Percentiles rank a stretch among this genome's conserved stretches.
Conservation (phyloP, 2,329 filamentous ascomycete species). For the Lasiodiplodia citricola region DNA sequence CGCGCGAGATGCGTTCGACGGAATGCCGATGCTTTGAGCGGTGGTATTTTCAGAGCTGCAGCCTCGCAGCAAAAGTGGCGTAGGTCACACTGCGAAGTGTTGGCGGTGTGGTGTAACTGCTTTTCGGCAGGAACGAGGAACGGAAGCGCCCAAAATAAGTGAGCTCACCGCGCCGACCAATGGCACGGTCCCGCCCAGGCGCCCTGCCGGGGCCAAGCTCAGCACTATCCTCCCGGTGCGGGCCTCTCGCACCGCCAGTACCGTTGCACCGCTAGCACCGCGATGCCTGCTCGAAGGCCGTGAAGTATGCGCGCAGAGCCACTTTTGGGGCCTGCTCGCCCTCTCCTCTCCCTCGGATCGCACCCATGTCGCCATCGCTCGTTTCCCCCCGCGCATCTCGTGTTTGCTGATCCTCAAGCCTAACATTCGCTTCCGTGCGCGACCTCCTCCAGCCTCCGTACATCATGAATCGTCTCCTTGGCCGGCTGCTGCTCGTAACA, state of each 20-base stretch:
- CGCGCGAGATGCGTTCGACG: too few relatives aligned
- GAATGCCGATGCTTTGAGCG: background rate
- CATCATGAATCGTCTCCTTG: background rate
- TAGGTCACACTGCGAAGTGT: background rate
- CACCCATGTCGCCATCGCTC: constrained; percentile 14
- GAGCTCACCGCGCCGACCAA: background rate
- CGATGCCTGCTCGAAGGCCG: background rate
- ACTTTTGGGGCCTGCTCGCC: background rate
- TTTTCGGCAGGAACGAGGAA: background rate
- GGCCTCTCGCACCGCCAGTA: background rate
- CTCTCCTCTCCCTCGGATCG: background rate
- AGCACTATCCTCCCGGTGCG: background rate
- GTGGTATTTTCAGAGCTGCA: background rate
- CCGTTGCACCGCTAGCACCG: background rate
- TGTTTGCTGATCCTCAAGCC: constrained; percentile 1
- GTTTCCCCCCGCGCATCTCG: background rate
- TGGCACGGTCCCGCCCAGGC: background rate
- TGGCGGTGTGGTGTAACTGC: background rate
- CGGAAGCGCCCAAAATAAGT: background rate
- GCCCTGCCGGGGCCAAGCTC: background rate
- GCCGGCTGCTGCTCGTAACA: background rate
- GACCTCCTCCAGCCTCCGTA: background rate
- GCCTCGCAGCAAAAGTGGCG: background rate
- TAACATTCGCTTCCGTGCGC: background rate
- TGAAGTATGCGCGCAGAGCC: constrained; percentile 8